Conservation (phyloP, 2,329 filamentous ascomycete species). For the Fusarium newnesense region DNA sequence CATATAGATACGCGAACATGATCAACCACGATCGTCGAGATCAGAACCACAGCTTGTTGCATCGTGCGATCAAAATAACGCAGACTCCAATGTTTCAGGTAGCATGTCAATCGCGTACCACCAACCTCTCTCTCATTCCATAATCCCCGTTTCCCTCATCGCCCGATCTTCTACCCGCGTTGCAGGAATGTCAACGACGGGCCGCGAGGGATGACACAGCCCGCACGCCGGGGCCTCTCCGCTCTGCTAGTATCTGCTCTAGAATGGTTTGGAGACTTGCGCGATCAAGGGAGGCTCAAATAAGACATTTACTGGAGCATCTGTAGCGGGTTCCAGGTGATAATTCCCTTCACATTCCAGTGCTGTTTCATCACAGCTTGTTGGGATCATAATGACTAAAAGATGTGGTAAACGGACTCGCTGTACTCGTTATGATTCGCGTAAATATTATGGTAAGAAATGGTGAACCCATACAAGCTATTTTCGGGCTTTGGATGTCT, state of each 20-base stretch:
- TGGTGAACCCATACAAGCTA: not conserved
- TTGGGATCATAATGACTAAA: not conserved
- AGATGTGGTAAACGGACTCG: not conserved
- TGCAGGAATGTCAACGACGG: not conserved
- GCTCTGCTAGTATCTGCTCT: not conserved
- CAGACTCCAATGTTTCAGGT: not conserved
- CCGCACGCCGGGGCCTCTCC: not conserved
- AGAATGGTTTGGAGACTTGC: not conserved
- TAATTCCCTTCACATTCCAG: slow-evolving; percentile 1
- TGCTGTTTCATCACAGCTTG: slow-evolving; percentile 2
- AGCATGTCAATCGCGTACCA: not conserved
- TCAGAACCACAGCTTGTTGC: not conserved
- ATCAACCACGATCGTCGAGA: not conserved
- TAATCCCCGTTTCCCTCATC: not conserved
- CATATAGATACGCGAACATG: not conserved
- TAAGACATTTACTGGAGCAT: not conserved
- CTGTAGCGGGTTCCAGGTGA: not conserved
- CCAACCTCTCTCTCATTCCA: not conserved
- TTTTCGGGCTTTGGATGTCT: not conserved
- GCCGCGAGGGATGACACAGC: not conserved
- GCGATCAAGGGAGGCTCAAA: slow-evolving; percentile 18
- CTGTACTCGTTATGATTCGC: not conserved
- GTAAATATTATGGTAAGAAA: not conserved
- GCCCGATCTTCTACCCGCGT: not conserved
- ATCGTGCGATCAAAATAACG: not conserved